Percentiles rank a stretch among this genome's conserved stretches.
Conservation (phyloP, 192 early-diverging fungal species). For the Gigaspora rosea region DNA sequence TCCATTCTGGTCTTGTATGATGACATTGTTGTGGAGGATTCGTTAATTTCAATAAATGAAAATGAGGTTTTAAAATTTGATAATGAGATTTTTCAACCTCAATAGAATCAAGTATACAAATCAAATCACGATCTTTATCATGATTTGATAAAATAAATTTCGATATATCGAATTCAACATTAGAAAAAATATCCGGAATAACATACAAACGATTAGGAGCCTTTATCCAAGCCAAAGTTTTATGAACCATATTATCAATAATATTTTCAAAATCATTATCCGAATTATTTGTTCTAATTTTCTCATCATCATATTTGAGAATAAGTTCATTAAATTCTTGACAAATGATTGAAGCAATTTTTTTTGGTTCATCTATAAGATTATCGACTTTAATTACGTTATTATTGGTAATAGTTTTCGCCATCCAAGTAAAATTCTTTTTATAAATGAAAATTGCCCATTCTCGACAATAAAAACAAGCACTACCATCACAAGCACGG, state of each 20-base stretch:
- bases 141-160: conserved; percentile 40
- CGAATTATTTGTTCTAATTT: conserved; percentile 34
- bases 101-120: conserved; percentile 68
- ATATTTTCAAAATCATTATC: conserved; percentile 37
- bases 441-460: conserved; percentile 80
- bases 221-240: conserved; percentile 47
- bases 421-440: conserved; percentile 52
- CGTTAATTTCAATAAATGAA: conserved; percentile 68
- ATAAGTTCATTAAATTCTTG: conserved; percentile 39
- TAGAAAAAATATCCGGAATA: conserved; percentile 51
- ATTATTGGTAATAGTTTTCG: conserved; percentile 28
- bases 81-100: conserved; percentile 67
- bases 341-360: conserved; percentile 41
- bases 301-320: conserved; percentile 17
- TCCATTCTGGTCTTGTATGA: conserved; percentile 66
- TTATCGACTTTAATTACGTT: not conserved
- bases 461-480: conserved; percentile 77
- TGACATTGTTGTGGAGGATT: conserved; percentile 65
- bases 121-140: conserved; percentile 62
- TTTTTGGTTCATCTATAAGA: conserved; percentile 36
- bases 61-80: conserved; percentile 60
- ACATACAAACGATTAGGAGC: conserved; percentile 47
- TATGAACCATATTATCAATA: conserved; percentile 40
- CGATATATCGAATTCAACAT: conserved; percentile 52
- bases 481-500: conserved; percentile 69